Conservation (phyloP, 2,329 filamentous ascomycete species). For the Neonectria neomacrospora region DNA sequence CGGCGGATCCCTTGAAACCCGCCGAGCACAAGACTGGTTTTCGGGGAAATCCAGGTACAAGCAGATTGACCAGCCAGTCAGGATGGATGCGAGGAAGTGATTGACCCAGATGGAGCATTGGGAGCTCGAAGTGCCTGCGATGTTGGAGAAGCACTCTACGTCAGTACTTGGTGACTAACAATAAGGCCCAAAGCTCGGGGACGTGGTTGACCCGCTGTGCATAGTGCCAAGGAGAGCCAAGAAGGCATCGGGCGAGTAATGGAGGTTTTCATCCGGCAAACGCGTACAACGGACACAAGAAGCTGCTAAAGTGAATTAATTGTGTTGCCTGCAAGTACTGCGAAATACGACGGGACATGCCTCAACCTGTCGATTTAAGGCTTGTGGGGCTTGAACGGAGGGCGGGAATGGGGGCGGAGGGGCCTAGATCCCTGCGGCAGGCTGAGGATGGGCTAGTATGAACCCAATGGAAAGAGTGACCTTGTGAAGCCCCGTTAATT, state of each 20-base stretch:
- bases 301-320: neutral
- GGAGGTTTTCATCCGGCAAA: neutral
- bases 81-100: neutral
- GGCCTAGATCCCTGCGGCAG: neutral
- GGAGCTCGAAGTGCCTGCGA: too few species aligned
- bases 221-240: neutral
- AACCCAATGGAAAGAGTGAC: too few species aligned
- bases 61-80: neutral
- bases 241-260: neutral
- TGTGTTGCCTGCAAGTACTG: neutral
- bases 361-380: slow-evolving; percentile 11
- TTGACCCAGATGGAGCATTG: neutral
- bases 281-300: neutral
- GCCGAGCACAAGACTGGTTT: neutral
- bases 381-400: slow-evolving; percentile 7
- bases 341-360: neutral
- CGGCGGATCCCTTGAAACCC: neutral
- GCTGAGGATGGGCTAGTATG: too few species aligned
- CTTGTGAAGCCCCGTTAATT: neutral
- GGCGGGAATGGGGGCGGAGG: neutral
- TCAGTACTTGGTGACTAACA: neutral
- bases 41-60: neutral
- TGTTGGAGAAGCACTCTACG: too few species aligned
- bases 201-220: neutral
- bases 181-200: neutral